Base-by-base conservation (phyloP, 228 moss, liverwort and hornwort species). In the Sphagnum fallax region DNA sequence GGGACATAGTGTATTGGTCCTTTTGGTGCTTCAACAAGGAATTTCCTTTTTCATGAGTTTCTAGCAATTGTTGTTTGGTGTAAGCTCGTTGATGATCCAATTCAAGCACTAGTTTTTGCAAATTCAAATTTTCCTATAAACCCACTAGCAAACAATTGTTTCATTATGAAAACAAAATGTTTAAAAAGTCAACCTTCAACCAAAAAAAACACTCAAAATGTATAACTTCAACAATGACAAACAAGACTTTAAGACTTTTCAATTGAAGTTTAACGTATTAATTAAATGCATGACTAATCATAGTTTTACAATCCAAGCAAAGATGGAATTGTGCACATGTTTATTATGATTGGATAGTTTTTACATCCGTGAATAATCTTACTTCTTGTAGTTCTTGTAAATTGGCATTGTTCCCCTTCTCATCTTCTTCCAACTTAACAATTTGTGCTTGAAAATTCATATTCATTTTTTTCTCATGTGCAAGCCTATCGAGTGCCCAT, bases 41-140 rank as follows among this genome's bases (percentile, higher is more conserved):
- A 70, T 84, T 77, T 50, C 75, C 82, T 72, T 88, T 84, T 32
- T 84, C 84, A 65, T 88, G 79, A 15, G 84, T 88, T 69, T 81
- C 71, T 6, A 82, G 64, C 57, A 88, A 69, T 0, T 82, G 76
- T 63, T 84, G 79, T 73, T 79, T 79, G 15, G 82, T 53, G 12
- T 73, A 77, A 64, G 77, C 71, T 63, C 77, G 81, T 18, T 84
- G 80, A 68, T 75, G 80, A 59, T 88, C 88, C 4, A 84, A 79
- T 73, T 88, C 84, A 69, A 84, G 77, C 3, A 81, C 72, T 47
- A 82, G 75, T 67, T 82, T 82, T 59, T 88, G 81, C 47, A 88
- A 65, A 2, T 82, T 81, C 74, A 67, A 77, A 52, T 81, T 79
- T 67, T 88, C 84, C 12, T 75, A 58, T 49, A 55, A 2, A 14